These are phyloP conservation scores for Gossypium thurberi DNA, from an alignment of 345 rosid genomes.

Conservation along the genomic window DNA sequence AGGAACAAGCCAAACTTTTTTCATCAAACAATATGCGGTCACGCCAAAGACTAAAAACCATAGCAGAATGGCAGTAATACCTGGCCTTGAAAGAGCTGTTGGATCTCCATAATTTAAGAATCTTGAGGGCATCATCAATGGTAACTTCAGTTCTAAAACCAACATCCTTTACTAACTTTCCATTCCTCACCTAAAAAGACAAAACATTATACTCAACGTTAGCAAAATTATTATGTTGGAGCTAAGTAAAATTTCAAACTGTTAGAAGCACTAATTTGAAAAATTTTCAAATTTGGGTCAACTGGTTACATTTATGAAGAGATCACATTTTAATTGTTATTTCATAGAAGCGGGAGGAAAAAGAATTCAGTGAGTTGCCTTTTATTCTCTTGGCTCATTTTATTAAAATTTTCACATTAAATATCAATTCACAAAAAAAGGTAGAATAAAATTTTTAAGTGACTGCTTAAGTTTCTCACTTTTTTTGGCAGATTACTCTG, in stretches of 20 bases:
- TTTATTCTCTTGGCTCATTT: background rate
- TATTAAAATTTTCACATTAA: background rate
- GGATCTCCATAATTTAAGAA: slow-evolving; percentile 52
- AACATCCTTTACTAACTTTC: slow-evolving; percentile 45
- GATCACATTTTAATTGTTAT: background rate
- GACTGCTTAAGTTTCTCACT: slow-evolving; percentile 1
- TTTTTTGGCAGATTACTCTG: background rate
- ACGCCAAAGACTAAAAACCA: slow-evolving; percentile 2
- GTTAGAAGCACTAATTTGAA: background rate
- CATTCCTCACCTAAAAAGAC: slow-evolving; percentile 55
- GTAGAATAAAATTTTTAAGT: background rate
- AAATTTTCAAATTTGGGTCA: background rate
- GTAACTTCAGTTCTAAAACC: slow-evolving; percentile 73
- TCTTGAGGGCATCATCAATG: slow-evolving; percentile 48
- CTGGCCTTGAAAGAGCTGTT: slow-evolving; percentile 58
- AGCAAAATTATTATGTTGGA: background rate
- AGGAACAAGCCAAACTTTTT: background rate
- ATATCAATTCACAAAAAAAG: slow-evolving; percentile 2
- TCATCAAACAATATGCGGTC: background rate
- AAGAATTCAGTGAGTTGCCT: background rate
- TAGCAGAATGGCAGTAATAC: slow-evolving; percentile 28
- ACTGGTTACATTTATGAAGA: background rate
- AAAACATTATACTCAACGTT: background rate
- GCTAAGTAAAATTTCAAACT: background rate
- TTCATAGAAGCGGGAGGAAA: background rate